These are phyloP conservation scores for Mikania micrantha DNA, from an alignment of 129 eudicot species.

Conservation along the genomic window DNA sequence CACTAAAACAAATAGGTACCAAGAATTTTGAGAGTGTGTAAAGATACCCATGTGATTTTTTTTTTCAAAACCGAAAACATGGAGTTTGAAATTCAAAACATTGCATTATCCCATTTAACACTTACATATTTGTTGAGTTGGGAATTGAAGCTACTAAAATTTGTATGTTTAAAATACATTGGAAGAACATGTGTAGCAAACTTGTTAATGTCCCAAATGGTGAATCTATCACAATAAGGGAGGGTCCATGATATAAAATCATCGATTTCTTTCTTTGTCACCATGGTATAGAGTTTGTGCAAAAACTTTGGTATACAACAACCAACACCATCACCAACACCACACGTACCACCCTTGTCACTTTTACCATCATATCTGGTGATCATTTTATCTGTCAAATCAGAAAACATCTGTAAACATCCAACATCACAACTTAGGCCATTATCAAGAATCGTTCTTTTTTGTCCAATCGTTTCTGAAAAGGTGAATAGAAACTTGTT, in stretches of 20 bases:
- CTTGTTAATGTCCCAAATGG: slow-evolving; percentile 17
- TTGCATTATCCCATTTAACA: neutral
- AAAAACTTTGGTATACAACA: slow-evolving; percentile 1
- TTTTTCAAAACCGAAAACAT: neutral
- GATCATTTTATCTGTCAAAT: neutral
- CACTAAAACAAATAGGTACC: neutral
- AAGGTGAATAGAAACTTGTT: neutral
- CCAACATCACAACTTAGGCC: neutral
- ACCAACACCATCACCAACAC: neutral
- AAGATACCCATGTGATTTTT: neutral
- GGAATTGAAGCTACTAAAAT: slow-evolving; percentile 23
- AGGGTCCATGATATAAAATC: slow-evolving; percentile 7
- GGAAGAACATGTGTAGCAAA: slow-evolving; percentile 18
- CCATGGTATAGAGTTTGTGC: slow-evolving; percentile 16
- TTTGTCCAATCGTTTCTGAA: neutral
- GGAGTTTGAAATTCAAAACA: neutral
- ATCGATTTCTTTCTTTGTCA: slow-evolving; percentile 12
- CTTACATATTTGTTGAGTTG: slow-evolving; percentile 24
- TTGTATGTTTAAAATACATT: slow-evolving; percentile 14
- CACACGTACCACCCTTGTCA: neutral
- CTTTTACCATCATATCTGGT: neutral
- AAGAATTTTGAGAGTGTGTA: neutral
- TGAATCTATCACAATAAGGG: slow-evolving; percentile 9
- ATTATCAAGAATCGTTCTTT: neutral
- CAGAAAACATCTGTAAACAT: neutral